Conservation (phyloP, 768 basidiomycete species). For the Lactarius hengduanensis region DNA sequence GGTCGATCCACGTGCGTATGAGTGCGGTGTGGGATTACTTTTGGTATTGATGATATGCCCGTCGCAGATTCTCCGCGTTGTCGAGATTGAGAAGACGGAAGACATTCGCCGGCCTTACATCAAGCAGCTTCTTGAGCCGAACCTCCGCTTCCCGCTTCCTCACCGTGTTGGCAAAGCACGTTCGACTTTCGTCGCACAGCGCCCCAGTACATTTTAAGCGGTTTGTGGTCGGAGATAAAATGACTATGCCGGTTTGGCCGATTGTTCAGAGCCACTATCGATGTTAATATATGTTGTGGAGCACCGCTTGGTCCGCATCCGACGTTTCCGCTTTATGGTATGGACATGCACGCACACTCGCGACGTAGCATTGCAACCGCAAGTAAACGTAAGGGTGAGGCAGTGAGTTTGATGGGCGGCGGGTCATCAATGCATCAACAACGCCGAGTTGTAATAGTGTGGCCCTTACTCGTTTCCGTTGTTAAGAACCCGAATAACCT, state of each 20-base stretch:
- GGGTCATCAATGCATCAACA: neutral
- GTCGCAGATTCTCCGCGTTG: conserved; percentile 91
- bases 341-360: neutral
- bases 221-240: conserved; percentile 6
- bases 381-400: neutral
- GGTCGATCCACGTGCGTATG: conserved; percentile 85
- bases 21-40: neutral
- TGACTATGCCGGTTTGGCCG: neutral
- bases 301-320: neutral
- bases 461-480: neutral
- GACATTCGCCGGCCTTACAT: conserved; percentile 97
- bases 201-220: conserved; percentile 68
- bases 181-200: conserved; percentile 76
- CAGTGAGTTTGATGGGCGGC: neutral
- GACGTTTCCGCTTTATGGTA: neutral
- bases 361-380: neutral
- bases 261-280: neutral
- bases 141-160: conserved; percentile 96
- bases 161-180: conserved; percentile 79
- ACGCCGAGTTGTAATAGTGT: neutral
- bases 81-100: conserved; percentile 89
- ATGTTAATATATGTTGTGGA: conserved; percentile 11
- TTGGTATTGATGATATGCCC: conserved; percentile 7
- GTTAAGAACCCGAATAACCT: neutral
- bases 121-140: conserved; percentile 88